Percentiles rank a stretch among this genome's conserved stretches.
These are phyloP conservation scores for Russula griseocarnosa DNA, from an alignment of 768 basidiomycete genomes.

Conservation along the genomic window DNA sequence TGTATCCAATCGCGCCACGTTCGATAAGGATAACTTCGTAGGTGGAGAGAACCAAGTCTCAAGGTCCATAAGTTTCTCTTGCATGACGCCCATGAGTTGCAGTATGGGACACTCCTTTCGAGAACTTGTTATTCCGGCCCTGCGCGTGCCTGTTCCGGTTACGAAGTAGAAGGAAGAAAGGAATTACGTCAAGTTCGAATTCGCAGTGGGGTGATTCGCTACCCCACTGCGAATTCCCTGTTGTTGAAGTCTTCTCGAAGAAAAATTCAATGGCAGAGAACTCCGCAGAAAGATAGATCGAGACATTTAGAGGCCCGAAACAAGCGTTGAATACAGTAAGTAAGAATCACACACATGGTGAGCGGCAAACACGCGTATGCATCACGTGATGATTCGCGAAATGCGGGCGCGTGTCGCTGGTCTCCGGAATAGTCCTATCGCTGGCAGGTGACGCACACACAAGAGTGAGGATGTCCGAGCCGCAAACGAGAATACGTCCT, in stretches of 20 bases:
- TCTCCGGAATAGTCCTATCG: no score
- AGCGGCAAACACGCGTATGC: no score
- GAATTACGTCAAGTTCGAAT: constrained; percentile 22
- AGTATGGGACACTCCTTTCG: constrained; percentile 12
- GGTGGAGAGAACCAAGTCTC: constrained; percentile 15
- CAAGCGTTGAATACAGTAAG: no score
- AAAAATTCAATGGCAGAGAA: constrained; percentile 19
- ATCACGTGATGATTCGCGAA: no score
- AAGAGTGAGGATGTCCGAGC: no score
- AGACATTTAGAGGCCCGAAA: constrained; percentile 6
- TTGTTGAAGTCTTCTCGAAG: background rate
- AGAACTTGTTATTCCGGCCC: background rate
- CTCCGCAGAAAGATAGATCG: constrained; percentile 3
- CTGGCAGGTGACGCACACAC: no score
- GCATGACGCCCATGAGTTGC: constrained; percentile 19
- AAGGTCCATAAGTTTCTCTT: background rate
- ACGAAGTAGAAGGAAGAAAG: background rate
- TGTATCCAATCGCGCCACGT: no score
- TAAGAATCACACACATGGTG: no score
- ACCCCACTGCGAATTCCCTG: background rate
- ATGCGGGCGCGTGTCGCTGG: no score
- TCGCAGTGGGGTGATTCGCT: background rate
- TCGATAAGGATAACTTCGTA: no score
- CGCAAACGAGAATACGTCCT: no score
- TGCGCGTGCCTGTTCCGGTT: no score